These are phyloP conservation scores for Hymenoscyphus linearis DNA, from an alignment of 2,329 filamentous ascomycete species.

Conservation along the genomic window DNA sequence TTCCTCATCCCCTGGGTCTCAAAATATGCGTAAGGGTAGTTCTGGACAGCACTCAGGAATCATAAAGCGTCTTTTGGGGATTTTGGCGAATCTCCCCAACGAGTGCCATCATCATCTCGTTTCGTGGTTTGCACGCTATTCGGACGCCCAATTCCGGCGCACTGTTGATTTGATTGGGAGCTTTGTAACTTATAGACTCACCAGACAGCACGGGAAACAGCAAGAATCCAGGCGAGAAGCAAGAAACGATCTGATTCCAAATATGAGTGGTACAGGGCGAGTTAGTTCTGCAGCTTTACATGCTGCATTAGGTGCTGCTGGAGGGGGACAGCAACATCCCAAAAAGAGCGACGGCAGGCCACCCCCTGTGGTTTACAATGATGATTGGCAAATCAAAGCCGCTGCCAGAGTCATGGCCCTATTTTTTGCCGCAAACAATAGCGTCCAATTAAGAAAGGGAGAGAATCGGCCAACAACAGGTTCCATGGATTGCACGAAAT, in stretches of 20 bases:
- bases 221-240: constrained; percentile 54
- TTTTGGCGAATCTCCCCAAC: constrained; percentile 69
- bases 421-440: constrained; percentile 76
- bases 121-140: constrained; percentile 70
- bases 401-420: constrained; percentile 75
- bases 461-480: constrained; percentile 31
- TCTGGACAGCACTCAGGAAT: constrained; percentile 72
- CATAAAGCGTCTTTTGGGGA: constrained; percentile 76
- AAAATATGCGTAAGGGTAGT: constrained; percentile 24
- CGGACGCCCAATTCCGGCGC: constrained; percentile 61
- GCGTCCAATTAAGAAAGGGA: constrained; percentile 35
- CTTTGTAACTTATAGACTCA: constrained; percentile 77
- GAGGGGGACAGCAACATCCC: constrained; percentile 33
- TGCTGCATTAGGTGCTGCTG: constrained; percentile 61
- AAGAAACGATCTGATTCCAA: constrained; percentile 65
- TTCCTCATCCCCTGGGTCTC: constrained; percentile 8
- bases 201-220: constrained; percentile 64
- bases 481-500: constrained; percentile 30
- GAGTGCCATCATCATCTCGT: constrained; percentile 74
- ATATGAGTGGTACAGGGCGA: constrained; percentile 60
- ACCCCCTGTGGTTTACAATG: constrained; percentile 60
- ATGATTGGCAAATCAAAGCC: constrained; percentile 87
- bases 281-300: constrained; percentile 62
- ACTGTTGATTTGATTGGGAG: constrained; percentile 72
- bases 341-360: constrained; percentile 52